Percentiles rank a stretch among this genome's conserved stretches.
phyloP scores from a whole-genome alignment of 495 filamentous ascomycete genomes.

The Penicillium chermesinum region DNA sequence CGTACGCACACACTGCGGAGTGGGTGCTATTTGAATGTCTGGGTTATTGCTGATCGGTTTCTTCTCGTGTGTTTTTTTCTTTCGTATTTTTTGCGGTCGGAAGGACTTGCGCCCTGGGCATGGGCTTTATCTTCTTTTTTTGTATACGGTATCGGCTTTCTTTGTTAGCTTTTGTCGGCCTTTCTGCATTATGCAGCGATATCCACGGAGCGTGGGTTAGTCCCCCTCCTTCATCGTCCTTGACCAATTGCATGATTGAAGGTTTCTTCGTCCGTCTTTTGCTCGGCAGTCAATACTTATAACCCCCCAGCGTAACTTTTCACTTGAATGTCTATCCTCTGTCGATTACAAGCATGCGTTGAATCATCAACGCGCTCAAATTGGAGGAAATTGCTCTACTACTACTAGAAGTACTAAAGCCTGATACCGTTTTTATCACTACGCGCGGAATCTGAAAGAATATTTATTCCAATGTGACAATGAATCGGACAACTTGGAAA shows the following conservation, averaged over 20 bases:
- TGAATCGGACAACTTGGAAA: too few relatives aligned
- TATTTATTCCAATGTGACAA: background rate
- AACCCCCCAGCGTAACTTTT: too few relatives aligned
- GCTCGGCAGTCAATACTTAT: too few relatives aligned
- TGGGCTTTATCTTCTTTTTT: conserved; percentile 15
- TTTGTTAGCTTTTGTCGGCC: conserved; percentile 14
- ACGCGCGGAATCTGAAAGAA: background rate
- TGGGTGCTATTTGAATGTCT: conserved; percentile 13
- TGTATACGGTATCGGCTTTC: conserved; percentile 24
- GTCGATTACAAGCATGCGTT: too few relatives aligned
- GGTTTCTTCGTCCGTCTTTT: conserved; percentile 20
- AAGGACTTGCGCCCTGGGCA: conserved; percentile 17
- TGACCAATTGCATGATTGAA: conserved; percentile 37
- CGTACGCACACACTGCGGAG: conserved; percentile 15
- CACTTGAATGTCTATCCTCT: too few relatives aligned
- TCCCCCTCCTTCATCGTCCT: conserved; percentile 27
- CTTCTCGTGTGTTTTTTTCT: conserved; percentile 1
- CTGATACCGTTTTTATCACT: too few relatives aligned
- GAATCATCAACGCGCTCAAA: too few relatives aligned
- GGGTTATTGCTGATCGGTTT: conserved; percentile 14
- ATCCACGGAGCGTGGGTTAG: conserved; percentile 30
- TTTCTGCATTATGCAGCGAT: conserved; percentile 36
- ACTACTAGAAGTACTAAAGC: too few relatives aligned
- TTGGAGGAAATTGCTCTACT: too few relatives aligned
- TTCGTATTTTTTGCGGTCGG: conserved; percentile 12